phyloP scores from a whole-genome alignment of 495 filamentous ascomycete species.

The Cercophora scortea region DNA sequence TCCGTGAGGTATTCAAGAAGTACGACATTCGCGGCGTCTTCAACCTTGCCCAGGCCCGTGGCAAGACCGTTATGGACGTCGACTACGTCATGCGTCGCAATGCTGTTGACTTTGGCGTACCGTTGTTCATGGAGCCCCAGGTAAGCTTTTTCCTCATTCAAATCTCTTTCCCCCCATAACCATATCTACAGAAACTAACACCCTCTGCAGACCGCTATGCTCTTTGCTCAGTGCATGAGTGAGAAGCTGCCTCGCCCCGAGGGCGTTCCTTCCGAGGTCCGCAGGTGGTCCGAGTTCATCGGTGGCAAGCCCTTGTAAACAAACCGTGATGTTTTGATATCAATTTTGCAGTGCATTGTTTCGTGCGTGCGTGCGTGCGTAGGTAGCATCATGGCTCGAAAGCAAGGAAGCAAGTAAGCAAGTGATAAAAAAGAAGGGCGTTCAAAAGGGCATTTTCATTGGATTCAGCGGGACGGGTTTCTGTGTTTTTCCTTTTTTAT shows the following conservation, averaged over 20 bases:
- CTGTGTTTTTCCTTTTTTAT: background rate
- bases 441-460: background rate
- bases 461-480: background rate
- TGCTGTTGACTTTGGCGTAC: constrained; percentile 95
- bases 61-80: constrained; percentile 77
- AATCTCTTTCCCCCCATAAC: background rate
- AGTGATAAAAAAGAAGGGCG: background rate
- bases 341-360: too few species aligned
- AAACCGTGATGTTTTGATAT: background rate
- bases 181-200: constrained; percentile 11
- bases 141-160: constrained; percentile 43
- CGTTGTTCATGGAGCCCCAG: constrained; percentile 98
- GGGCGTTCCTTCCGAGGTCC: constrained; percentile 82
- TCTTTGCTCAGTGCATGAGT: constrained; percentile 94
- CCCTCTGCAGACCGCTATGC: constrained; percentile 68
- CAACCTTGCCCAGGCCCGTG: constrained; percentile 81
- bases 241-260: constrained; percentile 81
- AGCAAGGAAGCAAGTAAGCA: too few species aligned
- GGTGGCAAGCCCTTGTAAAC: constrained; percentile 81
- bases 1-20: constrained; percentile 94
- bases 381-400: too few species aligned
- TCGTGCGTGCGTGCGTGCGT: too few species aligned
- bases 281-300: constrained; percentile 89
- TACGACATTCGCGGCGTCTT: constrained; percentile 94
- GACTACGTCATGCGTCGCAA: constrained; percentile 99